These are phyloP conservation scores for Chamaecyparis obtusa DNA, from an alignment of 75 land plant species.

Conservation along the genomic window DNA sequence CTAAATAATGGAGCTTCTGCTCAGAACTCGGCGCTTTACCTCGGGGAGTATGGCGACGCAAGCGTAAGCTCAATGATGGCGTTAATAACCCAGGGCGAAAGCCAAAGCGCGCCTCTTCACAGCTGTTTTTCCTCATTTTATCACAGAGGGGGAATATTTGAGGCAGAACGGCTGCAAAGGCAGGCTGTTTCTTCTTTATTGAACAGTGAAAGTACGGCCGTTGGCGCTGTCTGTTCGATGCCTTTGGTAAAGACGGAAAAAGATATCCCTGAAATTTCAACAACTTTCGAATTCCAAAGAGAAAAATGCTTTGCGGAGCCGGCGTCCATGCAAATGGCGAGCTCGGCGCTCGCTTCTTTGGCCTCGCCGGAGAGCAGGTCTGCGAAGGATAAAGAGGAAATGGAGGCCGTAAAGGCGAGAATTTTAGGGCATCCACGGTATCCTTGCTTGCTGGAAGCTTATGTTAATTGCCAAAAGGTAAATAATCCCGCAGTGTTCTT, in stretches of 20 bases:
- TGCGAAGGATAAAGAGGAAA: background rate
- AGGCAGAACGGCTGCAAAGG: background rate
- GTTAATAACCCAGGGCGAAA: background rate
- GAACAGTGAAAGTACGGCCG: too few species aligned
- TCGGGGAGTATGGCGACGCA: slow-evolving; percentile 9
- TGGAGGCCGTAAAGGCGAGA: slow-evolving; percentile 65
- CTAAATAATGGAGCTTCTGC: background rate
- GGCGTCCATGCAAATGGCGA: background rate
- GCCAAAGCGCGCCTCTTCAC: background rate
- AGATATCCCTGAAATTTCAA: background rate
- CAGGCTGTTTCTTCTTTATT: background rate
- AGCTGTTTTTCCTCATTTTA: background rate
- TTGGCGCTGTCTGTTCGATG: background rate
- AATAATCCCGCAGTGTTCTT: too few species aligned
- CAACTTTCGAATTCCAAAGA: background rate
- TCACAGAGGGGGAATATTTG: background rate
- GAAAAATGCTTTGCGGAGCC: background rate
- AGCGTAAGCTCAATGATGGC: slow-evolving; percentile 12
- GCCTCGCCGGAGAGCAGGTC: background rate
- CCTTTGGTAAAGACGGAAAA: slow-evolving; percentile 2
- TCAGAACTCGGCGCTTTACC: background rate
- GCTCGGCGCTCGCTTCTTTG: background rate
- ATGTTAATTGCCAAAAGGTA: slow-evolving; percentile 71
- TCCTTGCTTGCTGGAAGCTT: slow-evolving; percentile 53
- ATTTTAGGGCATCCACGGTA: slow-evolving; percentile 73